Conservation (phyloP, 805 yeast species). For the Yarrowia sp. region DNA sequence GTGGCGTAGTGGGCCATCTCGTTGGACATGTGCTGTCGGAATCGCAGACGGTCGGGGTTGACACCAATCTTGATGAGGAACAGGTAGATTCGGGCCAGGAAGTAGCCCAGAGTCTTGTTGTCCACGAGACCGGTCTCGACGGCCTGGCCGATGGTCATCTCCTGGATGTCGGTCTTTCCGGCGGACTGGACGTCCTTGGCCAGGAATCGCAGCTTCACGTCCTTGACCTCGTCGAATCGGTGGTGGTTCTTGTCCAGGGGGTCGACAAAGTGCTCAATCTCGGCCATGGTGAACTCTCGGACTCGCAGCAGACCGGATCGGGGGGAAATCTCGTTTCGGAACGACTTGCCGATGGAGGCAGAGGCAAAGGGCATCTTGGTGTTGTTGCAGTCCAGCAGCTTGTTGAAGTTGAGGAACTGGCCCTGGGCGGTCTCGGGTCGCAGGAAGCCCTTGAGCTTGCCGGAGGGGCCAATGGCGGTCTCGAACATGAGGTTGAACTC, state of each 20-base stretch:
- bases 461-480: slow-evolving; percentile 99
- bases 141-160: slow-evolving; percentile 85
- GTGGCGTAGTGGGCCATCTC: slow-evolving; percentile 99
- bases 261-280: slow-evolving; percentile 97
- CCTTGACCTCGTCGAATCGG: slow-evolving; percentile 76
- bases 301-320: slow-evolving; percentile 97
- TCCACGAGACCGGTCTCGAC: slow-evolving; percentile 88
- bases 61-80: slow-evolving; percentile 91
- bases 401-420: slow-evolving; percentile 94
- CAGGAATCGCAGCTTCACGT: slow-evolving; percentile 75
- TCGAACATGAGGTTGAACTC: slow-evolving; percentile 99
- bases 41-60: slow-evolving; percentile 80
- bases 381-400: slow-evolving; percentile 92
- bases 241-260: slow-evolving; percentile 86
- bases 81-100: slow-evolving; percentile 88
- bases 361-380: slow-evolving; percentile 99
- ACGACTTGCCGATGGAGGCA: slow-evolving; percentile 97
- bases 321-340: slow-evolving; percentile 98
- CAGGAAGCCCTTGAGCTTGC: slow-evolving; percentile 90
- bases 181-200: slow-evolving; percentile 87
- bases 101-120: slow-evolving; percentile 96
- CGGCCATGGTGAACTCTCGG: slow-evolving; percentile 99
- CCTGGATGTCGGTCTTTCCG: slow-evolving; percentile 75
- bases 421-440: slow-evolving; percentile 99
- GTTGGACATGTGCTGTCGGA: slow-evolving; percentile 97